phyloP scores from a whole-genome alignment of 495 filamentous ascomycete genomes.

The Sphaerosporella brunnea region DNA sequence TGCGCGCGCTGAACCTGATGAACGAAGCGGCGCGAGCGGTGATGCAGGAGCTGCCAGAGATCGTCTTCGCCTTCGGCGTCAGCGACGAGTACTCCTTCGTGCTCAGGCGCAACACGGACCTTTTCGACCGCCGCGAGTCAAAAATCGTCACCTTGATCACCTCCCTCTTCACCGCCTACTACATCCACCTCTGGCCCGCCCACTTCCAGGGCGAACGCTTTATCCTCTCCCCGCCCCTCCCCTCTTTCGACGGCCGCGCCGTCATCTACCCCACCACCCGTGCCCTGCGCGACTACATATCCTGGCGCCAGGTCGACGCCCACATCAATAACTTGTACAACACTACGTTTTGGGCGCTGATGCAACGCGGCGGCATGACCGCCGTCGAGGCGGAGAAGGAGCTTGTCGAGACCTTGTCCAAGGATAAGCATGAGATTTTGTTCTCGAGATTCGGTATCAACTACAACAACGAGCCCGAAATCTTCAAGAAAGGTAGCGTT shows the following conservation, averaged over 20 bases:
- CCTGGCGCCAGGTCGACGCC: conserved; percentile 86
- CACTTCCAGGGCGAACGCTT: conserved; percentile 54
- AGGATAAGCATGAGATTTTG: conserved; percentile 90
- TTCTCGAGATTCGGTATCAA: conserved; percentile 82
- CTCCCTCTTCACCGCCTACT: conserved; percentile 85
- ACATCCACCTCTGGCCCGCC: conserved; percentile 59
- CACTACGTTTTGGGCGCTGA: conserved; percentile 84
- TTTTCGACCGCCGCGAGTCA: conserved; percentile 75
- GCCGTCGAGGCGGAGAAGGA: conserved; percentile 59
- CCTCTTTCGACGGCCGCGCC: conserved; percentile 80
- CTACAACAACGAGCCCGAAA: conserved; percentile 88
- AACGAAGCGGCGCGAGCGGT: conserved; percentile 73
- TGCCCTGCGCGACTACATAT: conserved; percentile 84
- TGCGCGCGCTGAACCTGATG: conserved; percentile 76
- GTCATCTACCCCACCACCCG: conserved; percentile 64
- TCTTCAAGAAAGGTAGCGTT: conserved; percentile 84
- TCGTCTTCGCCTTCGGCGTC: conserved; percentile 73
- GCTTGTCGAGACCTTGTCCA: conserved; percentile 62
- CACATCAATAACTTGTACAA: conserved; percentile 99
- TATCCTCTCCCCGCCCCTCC: conserved; percentile 59
- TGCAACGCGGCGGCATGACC: conserved; percentile 56
- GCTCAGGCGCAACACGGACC: conserved; percentile 55
- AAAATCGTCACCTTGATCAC: conserved; percentile 82
- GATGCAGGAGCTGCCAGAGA: conserved; percentile 67
- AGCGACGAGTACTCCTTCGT: conserved; percentile 86